phyloP scores from a whole-genome alignment of 495 filamentous ascomycete species.

The Xylaria flabelliformis region DNA sequence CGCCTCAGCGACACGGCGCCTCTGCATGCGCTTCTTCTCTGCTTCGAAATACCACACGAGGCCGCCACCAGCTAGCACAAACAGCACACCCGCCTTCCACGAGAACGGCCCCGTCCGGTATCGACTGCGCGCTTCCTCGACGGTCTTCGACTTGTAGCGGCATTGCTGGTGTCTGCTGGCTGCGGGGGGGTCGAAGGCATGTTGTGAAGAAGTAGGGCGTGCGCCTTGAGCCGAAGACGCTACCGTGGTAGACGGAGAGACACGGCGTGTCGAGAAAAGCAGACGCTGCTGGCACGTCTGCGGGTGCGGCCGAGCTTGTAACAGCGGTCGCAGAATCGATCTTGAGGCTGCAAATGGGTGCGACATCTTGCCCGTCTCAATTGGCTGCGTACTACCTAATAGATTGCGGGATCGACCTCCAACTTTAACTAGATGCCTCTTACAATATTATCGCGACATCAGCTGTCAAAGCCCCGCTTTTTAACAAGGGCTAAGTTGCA shows the following conservation, averaged over 20 bases:
- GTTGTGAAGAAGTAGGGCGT: constrained; percentile 1
- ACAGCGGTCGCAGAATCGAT: constrained; percentile 31
- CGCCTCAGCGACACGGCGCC: constrained; percentile 84
- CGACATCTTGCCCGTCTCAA: constrained; percentile 33
- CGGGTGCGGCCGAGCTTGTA: constrained; percentile 26
- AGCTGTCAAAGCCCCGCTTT: not conserved
- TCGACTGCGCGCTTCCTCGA: constrained; percentile 60
- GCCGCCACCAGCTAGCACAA: constrained; percentile 76
- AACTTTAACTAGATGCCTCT: not conserved
- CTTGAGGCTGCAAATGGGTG: constrained; percentile 30
- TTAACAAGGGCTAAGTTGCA: not conserved
- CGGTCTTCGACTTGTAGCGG: constrained; percentile 55
- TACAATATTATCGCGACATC: not conserved
- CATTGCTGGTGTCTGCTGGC: constrained; percentile 29
- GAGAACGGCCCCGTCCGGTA: constrained; percentile 78
- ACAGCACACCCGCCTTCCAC: constrained; percentile 84
- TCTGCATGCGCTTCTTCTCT: constrained; percentile 87
- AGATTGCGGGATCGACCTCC: not conserved
- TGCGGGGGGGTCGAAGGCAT: not conserved
- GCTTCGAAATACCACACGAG: constrained; percentile 88
- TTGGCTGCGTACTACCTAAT: constrained; percentile 8
- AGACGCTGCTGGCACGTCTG: constrained; percentile 34
- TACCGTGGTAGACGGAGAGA: constrained; percentile 25
- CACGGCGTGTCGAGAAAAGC: constrained; percentile 30
- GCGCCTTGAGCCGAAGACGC: constrained; percentile 12